Evolutionary conservation across 2,329 filamentous ascomycete genomes (phyloP).

Genomic region (Talaromyces amestolkiae): DNA sequence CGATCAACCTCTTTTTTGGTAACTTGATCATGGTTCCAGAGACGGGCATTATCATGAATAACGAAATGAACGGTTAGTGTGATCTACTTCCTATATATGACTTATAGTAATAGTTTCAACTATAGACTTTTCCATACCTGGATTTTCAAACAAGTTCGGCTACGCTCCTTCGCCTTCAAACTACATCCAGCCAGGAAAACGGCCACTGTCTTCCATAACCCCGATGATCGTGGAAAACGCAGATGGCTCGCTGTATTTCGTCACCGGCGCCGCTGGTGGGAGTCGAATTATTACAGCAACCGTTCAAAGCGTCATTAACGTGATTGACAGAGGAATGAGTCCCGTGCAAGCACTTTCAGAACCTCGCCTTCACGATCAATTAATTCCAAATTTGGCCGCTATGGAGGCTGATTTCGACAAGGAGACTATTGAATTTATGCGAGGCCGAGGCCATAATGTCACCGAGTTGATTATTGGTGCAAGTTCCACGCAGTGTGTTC

Average conservation of each 20-base stretch:
- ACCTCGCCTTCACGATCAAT: constrained; percentile 77
- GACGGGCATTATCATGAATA: constrained; percentile 75
- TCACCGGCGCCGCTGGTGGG: constrained; percentile 75
- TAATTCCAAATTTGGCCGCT: constrained; percentile 66
- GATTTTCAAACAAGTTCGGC: constrained; percentile 74
- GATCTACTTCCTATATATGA: too few species aligned
- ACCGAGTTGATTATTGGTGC: constrained; percentile 62
- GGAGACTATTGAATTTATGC: constrained; percentile 61
- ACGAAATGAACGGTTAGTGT: constrained; percentile 57
- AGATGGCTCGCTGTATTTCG: constrained; percentile 64
- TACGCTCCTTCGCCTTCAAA: constrained; percentile 78
- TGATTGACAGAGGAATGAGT: constrained; percentile 64
- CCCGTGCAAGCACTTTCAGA: constrained; percentile 61
- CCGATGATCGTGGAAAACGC: constrained; percentile 71
- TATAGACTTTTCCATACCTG: constrained; percentile 82
- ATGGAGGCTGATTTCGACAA: constrained; percentile 72
- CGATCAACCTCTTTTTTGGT: constrained; percentile 84
- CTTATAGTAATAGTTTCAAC: constrained; percentile 18
- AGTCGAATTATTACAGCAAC: constrained; percentile 80
- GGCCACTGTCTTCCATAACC: constrained; percentile 78
- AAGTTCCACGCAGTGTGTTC: constrained; percentile 71
- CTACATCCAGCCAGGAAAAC: constrained; percentile 76
- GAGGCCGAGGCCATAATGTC: constrained; percentile 66
- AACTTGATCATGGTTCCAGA: constrained; percentile 73
- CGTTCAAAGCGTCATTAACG: constrained; percentile 69